These are phyloP conservation scores for Penicillium sp. DNA, from an alignment of 2,329 filamentous ascomycete genomes.

Conservation along the genomic window DNA sequence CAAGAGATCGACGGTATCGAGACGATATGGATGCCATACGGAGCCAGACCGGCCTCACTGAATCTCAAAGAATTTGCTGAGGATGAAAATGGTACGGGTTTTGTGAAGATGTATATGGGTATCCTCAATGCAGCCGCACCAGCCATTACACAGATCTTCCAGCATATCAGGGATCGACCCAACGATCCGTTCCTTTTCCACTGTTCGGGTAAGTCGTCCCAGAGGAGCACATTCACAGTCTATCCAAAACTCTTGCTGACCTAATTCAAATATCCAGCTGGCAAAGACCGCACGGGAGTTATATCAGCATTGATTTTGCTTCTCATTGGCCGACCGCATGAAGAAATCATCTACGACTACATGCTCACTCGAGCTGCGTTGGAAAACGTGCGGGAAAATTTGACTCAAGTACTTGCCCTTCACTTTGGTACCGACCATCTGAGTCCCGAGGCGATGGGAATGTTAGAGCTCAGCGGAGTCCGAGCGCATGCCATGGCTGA, in stretches of 20 bases:
- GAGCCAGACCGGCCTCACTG: constrained; percentile 47
- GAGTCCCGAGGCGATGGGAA: constrained; percentile 21
- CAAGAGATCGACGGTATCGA: constrained; percentile 54
- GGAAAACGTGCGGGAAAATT: constrained; percentile 22
- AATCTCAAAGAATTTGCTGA: constrained; percentile 34
- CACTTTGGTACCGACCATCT: constrained; percentile 15
- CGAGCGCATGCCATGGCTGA: constrained; percentile 22
- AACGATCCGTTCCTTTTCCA: constrained; percentile 58
- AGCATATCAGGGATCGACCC: constrained; percentile 49
- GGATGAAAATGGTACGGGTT: constrained; percentile 57
- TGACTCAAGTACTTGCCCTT: constrained; percentile 17
- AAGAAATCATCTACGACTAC: constrained; percentile 61
- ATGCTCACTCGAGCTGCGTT: constrained; percentile 31
- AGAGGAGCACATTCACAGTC: neutral
- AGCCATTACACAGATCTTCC: constrained; percentile 56
- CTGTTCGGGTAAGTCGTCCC: constrained; percentile 51
- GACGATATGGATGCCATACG: constrained; percentile 41
- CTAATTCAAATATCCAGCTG: constrained; percentile 48
- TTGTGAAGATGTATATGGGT: constrained; percentile 62
- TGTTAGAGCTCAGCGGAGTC: constrained; percentile 24
- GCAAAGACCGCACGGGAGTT: constrained; percentile 74
- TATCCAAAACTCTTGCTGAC: neutral
- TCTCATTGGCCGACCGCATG: constrained; percentile 56
- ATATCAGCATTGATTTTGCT: constrained; percentile 62
- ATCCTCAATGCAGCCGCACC: constrained; percentile 60